Base-by-base conservation (phyloP, 192 early-diverging fungal genomes). In the Linnemannia hyalina region DNA sequence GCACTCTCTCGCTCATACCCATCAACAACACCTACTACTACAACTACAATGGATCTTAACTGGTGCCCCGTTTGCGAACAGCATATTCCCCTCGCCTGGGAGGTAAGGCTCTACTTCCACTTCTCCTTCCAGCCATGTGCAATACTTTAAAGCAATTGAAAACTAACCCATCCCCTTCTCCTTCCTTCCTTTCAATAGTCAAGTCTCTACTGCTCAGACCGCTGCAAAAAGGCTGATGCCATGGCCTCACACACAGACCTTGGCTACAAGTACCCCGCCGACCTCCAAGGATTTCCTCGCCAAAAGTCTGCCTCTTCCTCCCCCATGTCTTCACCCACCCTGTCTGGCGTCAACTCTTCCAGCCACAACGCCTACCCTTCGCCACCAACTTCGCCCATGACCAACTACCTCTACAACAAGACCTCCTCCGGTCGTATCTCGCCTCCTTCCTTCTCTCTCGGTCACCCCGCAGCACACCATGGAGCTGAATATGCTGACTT, bases 21-120 rank as follows among this genome's bases (percentile, higher is more conserved):
- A 44, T 63, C 9, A 26, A 35, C 46, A 49, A 23, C 38, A 44
- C 20, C 41, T 18, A 36, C 54, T 32, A 23, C 38, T 29, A 63
- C 35, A n/a, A n/a, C 49, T 6, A 52, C 49, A 85, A 85, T 85
- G 83, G 83, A 85, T 85, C 83, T 85, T 77, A 85, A 85, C 83
- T 85, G 83, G 83, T 85, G 83, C 83, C 83, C 83, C 75, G 83
- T 85, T 49, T 85, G 83, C 83, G 83, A 85, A 85, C 83, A 85
- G 60, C 83, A 85, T 49, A 85, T 85, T 79, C 83, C 83, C 70
- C 78, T 85, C 32, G 83, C 83, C 29, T 85, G 83, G 83, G 83
- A 85, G 78, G 83, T 83, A 78, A 78, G 82, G 38, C 69, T 63
- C 65, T 11, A n/a, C 44, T 22, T 80, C 9, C 54, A 41, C 54